Evolutionary conservation across 1,284 basidiomycete genomes (phyloP), one percentile per base, ranked within the genome.

Genomic region (Naganishia sp.): DNA sequence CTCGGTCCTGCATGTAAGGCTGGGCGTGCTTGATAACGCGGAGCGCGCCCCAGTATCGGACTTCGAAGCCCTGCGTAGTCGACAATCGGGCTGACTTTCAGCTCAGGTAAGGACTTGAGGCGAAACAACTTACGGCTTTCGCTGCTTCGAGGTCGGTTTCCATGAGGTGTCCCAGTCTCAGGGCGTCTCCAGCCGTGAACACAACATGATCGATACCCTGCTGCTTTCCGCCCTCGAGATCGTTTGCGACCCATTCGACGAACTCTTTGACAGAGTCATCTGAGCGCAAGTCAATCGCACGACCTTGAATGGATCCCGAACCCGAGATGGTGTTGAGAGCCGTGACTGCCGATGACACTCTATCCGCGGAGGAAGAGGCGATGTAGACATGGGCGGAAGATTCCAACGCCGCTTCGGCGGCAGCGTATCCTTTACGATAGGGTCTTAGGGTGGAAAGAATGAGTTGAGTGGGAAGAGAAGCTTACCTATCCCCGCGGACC

Each of bases 401-500:
- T n/a, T 61, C 59, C 10, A 61, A 48, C 13, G 59, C 48, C 15
- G 59, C 59, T 61, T 61, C 59, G 36, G 59, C 59, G 15, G 59
- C 59, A 4, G 48, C 33, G 48, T 44, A 52, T 33, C 59, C 59
- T 61, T 43, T 43, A 6, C 1, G 9, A 11, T 13, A 15, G 31
- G 46, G 23, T 18, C 36, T 39, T 39, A 39, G 36, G 36, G 36
- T 13, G 2, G n/a, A 25, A 21, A 5, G 15, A 21, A 13, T 23
- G 2, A 7, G 43, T 15, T 21, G 23, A 36, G n/a, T 2, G 33
- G 2, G 3, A 5, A 9, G 46, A 25, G 33, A 31, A 3, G 43
- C 59, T n/a, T 18, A 48, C 59, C 59, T 48, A 61, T 52, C 23
- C 59, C 59, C 13, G 59, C 59, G 13, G 59, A 61, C 1, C 59